Base-by-base conservation (phyloP, 805 yeast species). In the Saccharomycopsis sp. region DNA sequence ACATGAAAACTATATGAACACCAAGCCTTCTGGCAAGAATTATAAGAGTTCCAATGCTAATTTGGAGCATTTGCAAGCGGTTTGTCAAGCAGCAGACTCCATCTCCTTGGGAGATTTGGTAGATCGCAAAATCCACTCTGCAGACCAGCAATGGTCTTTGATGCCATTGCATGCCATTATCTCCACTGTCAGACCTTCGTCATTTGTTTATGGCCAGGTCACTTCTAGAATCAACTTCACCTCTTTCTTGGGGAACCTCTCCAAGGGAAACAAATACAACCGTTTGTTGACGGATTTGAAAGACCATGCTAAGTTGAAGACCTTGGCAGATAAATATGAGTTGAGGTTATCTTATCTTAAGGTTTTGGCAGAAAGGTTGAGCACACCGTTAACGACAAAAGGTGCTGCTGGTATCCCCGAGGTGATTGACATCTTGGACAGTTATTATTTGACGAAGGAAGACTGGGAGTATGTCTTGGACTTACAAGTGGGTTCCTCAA, bases 141-240 rank as follows among this genome's bases (percentile, higher is more conserved):
- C 89, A 30, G 95, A 88, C 50, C 97, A 89, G 59, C 84, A 83
- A 51, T 88, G 97, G 97, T 76, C 92, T 46, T 67, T 89, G 45
- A 71, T 92, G 67, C 98, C 97, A 5, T 69, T 86, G 53, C 96
- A 86, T 60, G 96, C 87, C 0, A 70, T 86, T 3, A 66, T 82
- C 68, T 88, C 96, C 1, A 73, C 94, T 0, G 85, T 92, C 9
- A 63, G 73, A 36, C 98, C 97, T 1, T 70, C 85, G 0, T 75
- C 75, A 25, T 71, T 68, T 48, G 77, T 86, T 16, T 78, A 84
- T 12, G 96, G 96, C 5, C 71, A 69, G 37, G 59, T 80, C 36
- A 60, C 69, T 1, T 81, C 81, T 7, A 66, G 95, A 49, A 75
- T 80, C 41, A 78, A 76, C 60, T 89, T 89, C 62, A 75, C 96